A percentile compares a stretch with the other conserved stretches of the same genome.
Conservation (phyloP, 345 rosid species). For the Punica granatum region DNA sequence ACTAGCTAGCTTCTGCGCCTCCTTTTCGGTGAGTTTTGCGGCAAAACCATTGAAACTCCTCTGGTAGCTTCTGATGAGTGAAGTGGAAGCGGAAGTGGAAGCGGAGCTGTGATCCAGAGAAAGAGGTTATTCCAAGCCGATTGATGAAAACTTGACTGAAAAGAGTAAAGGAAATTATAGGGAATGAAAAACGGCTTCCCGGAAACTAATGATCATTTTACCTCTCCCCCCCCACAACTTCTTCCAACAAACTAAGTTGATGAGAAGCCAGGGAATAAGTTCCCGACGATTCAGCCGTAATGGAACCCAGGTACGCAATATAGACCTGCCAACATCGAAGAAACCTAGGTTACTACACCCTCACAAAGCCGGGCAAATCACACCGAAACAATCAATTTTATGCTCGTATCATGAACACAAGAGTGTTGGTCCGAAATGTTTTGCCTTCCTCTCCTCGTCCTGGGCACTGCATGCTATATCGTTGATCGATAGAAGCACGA, state of each 20-base stretch:
- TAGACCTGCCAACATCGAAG: conserved; percentile 1
- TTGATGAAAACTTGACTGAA: too few relatives aligned
- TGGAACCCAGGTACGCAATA: conserved; percentile 42
- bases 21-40: conserved; percentile 14
- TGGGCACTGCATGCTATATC: background rate
- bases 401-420: too few relatives aligned
- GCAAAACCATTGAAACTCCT: conserved; percentile 31
- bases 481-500: background rate
- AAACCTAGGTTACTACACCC: background rate
- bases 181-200: background rate
- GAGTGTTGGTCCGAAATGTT: too few relatives aligned
- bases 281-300: conserved; percentile 11
- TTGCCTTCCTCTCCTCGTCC: conserved; percentile 6
- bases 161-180: background rate
- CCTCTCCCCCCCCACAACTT: conserved; percentile 2
- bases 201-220: background rate
- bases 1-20: conserved; percentile 19
- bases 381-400: too few relatives aligned
- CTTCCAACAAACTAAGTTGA: conserved; percentile 22
- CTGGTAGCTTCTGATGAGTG: conserved; percentile 9
- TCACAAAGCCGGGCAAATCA: too few relatives aligned
- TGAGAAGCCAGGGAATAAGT: conserved; percentile 12
- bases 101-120: conserved; percentile 20
- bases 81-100: conserved; percentile 3
- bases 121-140: background rate